Conservation (phyloP, 768 basidiomycete species). For the Lyophyllum semitale region DNA sequence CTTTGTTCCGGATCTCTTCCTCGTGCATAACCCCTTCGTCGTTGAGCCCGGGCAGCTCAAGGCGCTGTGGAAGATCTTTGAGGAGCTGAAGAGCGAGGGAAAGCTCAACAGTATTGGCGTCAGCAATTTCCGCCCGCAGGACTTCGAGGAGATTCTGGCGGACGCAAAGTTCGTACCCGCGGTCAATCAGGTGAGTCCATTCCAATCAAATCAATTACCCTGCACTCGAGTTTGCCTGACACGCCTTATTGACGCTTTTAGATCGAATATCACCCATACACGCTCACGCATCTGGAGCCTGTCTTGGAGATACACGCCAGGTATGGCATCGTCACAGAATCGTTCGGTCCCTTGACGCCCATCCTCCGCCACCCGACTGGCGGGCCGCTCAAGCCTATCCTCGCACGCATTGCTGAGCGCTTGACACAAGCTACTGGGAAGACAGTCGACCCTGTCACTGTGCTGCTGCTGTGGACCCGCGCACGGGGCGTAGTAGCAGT, state of each 20-base stretch:
- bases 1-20: constrained; percentile 51
- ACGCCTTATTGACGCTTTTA: constrained; percentile 4
- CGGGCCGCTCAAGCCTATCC: constrained; percentile 39
- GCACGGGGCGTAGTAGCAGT: constrained; percentile 33
- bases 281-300: constrained; percentile 32
- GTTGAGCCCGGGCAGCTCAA: constrained; percentile 25
- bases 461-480: constrained; percentile 35
- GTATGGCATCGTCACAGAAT: constrained; percentile 38
- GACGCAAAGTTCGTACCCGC: constrained; percentile 51
- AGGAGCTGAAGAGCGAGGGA: constrained; percentile 45
- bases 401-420: constrained; percentile 27
- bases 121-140: constrained; percentile 50
- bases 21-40: constrained; percentile 48
- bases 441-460: constrained; percentile 21
- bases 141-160: constrained; percentile 43
- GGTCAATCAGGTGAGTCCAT: constrained; percentile 47
- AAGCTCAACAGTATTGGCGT: constrained; percentile 49
- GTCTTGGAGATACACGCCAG: constrained; percentile 34
- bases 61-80: constrained; percentile 51
- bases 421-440: constrained; percentile 19
- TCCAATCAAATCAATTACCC: not conserved
- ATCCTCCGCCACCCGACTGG: constrained; percentile 36
- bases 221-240: not conserved
- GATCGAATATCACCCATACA: constrained; percentile 40
- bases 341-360: constrained; percentile 39